Evolutionary conservation across 345 rosid genomes (phyloP).

Genomic region (Aquilaria sinensis): DNA sequence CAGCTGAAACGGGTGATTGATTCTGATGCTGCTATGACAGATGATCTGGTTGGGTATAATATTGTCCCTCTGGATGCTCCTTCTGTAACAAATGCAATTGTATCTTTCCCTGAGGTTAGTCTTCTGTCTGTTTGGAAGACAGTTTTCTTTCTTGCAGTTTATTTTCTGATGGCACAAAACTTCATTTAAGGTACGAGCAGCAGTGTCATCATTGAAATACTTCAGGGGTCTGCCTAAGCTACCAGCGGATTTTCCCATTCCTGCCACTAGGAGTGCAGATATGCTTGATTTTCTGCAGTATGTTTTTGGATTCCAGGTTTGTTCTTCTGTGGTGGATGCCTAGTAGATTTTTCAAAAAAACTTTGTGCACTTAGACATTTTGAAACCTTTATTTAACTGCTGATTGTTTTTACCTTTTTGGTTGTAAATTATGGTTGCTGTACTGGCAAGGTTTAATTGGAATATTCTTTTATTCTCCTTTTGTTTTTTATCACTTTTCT

Average conservation of each 20-base stretch:
- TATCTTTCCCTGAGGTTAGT: conserved; percentile 69
- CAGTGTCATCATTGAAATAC: conserved; percentile 64
- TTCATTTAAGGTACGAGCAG: conserved; percentile 69
- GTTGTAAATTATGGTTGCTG: too few species aligned
- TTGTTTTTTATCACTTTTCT: too few species aligned
- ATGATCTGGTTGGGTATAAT: conserved; percentile 85
- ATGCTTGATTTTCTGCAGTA: conserved; percentile 85
- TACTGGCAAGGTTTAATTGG: too few species aligned
- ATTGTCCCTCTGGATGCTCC: conserved; percentile 83
- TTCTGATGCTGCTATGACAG: conserved; percentile 90
- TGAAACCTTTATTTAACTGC: background rate
- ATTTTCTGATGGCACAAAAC: conserved; percentile 8
- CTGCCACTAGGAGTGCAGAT: conserved; percentile 66
- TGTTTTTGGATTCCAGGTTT: conserved; percentile 94
- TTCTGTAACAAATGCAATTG: conserved; percentile 60
- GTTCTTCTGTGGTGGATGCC: conserved; percentile 16
- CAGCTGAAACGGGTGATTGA: conserved; percentile 85
- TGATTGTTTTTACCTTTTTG: background rate
- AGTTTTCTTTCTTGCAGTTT: conserved; percentile 15
- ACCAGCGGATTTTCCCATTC: conserved; percentile 63
- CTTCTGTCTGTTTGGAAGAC: conserved; percentile 12
- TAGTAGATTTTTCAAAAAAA: conserved; percentile 1
- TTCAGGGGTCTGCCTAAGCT: conserved; percentile 60
- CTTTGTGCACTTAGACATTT: too few species aligned
- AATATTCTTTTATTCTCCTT: too few species aligned